These are phyloP conservation scores for Mycena rosella DNA, from an alignment of 768 basidiomycete species.

Conservation along the genomic window DNA sequence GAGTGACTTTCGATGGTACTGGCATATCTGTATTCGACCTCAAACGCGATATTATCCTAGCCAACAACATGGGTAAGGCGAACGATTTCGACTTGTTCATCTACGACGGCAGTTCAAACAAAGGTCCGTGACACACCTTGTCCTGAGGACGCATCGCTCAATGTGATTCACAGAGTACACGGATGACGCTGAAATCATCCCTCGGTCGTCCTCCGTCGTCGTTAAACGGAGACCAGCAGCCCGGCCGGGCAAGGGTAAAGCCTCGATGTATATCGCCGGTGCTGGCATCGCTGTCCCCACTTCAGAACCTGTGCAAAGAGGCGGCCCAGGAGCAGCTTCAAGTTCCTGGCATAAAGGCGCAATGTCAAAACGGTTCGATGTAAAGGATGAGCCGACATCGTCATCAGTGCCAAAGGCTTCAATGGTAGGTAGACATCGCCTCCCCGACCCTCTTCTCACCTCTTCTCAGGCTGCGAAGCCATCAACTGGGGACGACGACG, in stretches of 20 bases:
- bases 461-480: constrained; percentile 52
- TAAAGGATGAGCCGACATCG: constrained; percentile 71
- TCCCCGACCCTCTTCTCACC: constrained; percentile 17
- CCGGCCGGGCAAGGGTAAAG: constrained; percentile 86
- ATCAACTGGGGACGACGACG: constrained; percentile 75
- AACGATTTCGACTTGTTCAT: constrained; percentile 96
- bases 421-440: constrained; percentile 37
- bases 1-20: constrained; percentile 98
- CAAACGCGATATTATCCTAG: constrained; percentile 97
- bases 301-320: constrained; percentile 61
- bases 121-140: constrained; percentile 71
- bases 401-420: constrained; percentile 48
- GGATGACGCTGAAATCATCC: constrained; percentile 92
- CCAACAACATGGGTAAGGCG: constrained; percentile 95
- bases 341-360: constrained; percentile 76
- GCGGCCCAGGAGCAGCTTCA: constrained; percentile 48
- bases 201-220: constrained; percentile 94
- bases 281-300: constrained; percentile 56
- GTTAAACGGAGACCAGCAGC: constrained; percentile 90
- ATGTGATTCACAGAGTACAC: constrained; percentile 74
- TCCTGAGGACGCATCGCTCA: neutral
- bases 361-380: constrained; percentile 93
- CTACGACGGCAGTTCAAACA: constrained; percentile 85
- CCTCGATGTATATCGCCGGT: constrained; percentile 78
- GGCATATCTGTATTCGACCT: constrained; percentile 99